These are phyloP conservation scores for Bipolaris bicolor DNA, from an alignment of 2,329 filamentous ascomycete species.

Conservation along the genomic window DNA sequence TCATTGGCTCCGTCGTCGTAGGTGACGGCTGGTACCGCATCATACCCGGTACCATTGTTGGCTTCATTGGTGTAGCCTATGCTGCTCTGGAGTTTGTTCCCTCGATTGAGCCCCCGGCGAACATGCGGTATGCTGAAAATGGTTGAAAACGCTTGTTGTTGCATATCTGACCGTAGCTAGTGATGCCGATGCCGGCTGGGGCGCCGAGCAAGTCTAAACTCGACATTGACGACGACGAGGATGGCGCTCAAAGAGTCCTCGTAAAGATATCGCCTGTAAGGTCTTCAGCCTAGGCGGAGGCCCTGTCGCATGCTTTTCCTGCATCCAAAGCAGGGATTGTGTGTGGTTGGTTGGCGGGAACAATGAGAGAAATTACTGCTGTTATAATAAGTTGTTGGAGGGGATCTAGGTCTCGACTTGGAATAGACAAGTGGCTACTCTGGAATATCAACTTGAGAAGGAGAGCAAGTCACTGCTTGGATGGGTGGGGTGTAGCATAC, in stretches of 20 bases:
- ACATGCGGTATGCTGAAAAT: constrained; percentile 53
- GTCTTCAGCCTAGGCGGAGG: constrained; percentile 11
- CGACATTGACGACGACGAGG: constrained; percentile 17
- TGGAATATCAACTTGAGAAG: constrained; percentile 9
- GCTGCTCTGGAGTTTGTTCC: constrained; percentile 58
- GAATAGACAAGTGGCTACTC: constrained; percentile 1
- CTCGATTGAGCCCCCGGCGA: constrained; percentile 60
- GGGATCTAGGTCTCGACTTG: not conserved
- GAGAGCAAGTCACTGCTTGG: not conserved
- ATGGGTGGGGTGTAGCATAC: constrained; percentile 18
- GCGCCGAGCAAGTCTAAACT: constrained; percentile 58
- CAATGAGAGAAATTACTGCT: not conserved
- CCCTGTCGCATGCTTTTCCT: constrained; percentile 15
- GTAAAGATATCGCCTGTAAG: constrained; percentile 2
- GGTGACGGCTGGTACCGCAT: constrained; percentile 69
- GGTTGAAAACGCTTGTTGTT: not conserved
- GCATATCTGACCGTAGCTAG: constrained; percentile 33
- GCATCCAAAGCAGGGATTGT: constrained; percentile 23
- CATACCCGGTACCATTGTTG: constrained; percentile 79
- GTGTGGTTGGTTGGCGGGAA: constrained; percentile 10
- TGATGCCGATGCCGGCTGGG: constrained; percentile 61
- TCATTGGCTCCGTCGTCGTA: constrained; percentile 85
- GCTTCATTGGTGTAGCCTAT: constrained; percentile 79
- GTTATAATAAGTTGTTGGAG: not conserved
- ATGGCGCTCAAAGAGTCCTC: constrained; percentile 39